Conservation (phyloP, 495 filamentous ascomycete genomes). For the Aspergillus olivimuriae region DNA sequence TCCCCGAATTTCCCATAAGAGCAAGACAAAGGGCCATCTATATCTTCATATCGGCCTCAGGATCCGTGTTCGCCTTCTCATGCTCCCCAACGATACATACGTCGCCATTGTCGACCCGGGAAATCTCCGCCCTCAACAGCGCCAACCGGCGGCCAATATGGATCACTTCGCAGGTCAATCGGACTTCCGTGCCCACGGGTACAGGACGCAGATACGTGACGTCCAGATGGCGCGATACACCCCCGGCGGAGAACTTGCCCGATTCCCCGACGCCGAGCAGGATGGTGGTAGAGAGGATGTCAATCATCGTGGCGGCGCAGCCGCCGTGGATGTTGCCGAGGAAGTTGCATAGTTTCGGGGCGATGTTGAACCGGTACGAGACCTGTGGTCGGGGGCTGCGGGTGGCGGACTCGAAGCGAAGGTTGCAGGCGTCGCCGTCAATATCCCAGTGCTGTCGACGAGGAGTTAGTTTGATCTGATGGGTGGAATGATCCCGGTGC, state of each 20-base stretch:
- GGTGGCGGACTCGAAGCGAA: slow-evolving; percentile 38
- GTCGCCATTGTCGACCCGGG: slow-evolving; percentile 39
- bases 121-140: slow-evolving; percentile 35
- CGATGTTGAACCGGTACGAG: slow-evolving; percentile 42
- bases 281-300: slow-evolving; percentile 56
- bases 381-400: slow-evolving; percentile 27
- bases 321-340: slow-evolving; percentile 65
- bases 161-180: slow-evolving; percentile 56
- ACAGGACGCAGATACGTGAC: slow-evolving; percentile 63
- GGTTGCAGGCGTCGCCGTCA: slow-evolving; percentile 23
- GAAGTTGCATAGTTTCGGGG: slow-evolving; percentile 50
- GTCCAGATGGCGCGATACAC: slow-evolving; percentile 61
- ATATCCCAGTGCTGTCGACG: slow-evolving; percentile 36
- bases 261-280: slow-evolving; percentile 49
- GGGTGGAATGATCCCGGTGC: not conserved
- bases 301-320: slow-evolving; percentile 59
- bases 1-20: not conserved
- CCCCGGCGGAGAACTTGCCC: slow-evolving; percentile 56
- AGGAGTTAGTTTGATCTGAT: not conserved
- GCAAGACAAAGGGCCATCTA: slow-evolving; percentile 3
- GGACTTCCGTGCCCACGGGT: slow-evolving; percentile 40
- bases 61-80: slow-evolving; percentile 61
- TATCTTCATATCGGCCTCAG: slow-evolving; percentile 25
- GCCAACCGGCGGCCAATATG: slow-evolving; percentile 55
- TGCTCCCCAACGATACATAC: slow-evolving; percentile 61